Percentiles rank a stretch among this genome's conserved stretches.
Evolutionary conservation across 2,329 filamentous ascomycete species (phyloP).

Genomic region (Pestalotiopsis sp.): DNA sequence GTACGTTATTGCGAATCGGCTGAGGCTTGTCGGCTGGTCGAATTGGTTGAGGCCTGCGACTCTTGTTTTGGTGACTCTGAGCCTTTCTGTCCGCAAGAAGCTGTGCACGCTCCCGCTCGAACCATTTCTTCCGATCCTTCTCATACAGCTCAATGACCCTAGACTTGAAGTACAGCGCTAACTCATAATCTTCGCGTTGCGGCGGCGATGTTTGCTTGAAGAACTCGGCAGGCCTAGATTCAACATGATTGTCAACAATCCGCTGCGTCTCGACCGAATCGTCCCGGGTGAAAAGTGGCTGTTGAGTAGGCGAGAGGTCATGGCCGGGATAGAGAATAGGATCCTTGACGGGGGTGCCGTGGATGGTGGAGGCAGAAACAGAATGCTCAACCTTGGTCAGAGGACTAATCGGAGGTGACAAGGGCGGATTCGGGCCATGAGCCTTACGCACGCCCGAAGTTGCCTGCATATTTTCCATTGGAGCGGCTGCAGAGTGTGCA

Average conservation of each 20-base stretch:
- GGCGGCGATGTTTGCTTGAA: constrained; percentile 51
- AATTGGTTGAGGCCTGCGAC: constrained; percentile 38
- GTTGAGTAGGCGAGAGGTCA: constrained; percentile 47
- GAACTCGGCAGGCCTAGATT: constrained; percentile 41
- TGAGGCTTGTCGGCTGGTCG: constrained; percentile 43
- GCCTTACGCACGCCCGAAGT: constrained; percentile 32
- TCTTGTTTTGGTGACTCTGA: constrained; percentile 37
- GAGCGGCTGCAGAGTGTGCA: constrained; percentile 28
- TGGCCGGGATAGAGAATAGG: constrained; percentile 60
- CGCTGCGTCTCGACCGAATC: constrained; percentile 44
- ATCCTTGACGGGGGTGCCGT: constrained; percentile 45
- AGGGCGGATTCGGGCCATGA: constrained; percentile 41
- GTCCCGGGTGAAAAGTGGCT: constrained; percentile 51
- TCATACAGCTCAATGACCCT: constrained; percentile 50
- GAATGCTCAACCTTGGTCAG: constrained; percentile 41
- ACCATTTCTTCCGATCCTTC: constrained; percentile 48
- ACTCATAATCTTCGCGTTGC: constrained; percentile 53
- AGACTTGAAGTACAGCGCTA: constrained; percentile 55
- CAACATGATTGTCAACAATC: constrained; percentile 54
- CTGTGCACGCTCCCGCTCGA: constrained; percentile 51
- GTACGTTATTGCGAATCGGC: constrained; percentile 29
- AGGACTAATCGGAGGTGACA: constrained; percentile 64
- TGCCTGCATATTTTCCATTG: constrained; percentile 26
- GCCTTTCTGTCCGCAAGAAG: constrained; percentile 51
- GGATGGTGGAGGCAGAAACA: constrained; percentile 28